Percentiles rank a stretch among this genome's conserved stretches.
phyloP scores from a whole-genome alignment of 2,329 filamentous ascomycete genomes.

The Pseudogymnoascus sp. region DNA sequence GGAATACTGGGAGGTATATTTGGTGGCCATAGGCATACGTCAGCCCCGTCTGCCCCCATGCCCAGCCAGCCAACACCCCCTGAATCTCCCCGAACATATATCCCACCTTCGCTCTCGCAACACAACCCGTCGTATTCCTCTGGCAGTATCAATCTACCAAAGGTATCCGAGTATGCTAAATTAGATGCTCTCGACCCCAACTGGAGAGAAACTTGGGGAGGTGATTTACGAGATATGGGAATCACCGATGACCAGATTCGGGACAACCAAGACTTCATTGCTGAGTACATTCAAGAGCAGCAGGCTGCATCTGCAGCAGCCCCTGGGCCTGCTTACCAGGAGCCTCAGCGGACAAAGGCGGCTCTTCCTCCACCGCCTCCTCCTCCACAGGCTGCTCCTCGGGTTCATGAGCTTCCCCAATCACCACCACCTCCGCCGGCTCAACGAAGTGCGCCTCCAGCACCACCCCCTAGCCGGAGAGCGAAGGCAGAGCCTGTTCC shows the following conservation, averaged over 20 bases:
- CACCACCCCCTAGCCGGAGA: constrained; percentile 53
- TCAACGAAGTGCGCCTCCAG: constrained; percentile 36
- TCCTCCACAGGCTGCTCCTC: constrained; percentile 39
- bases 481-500: constrained; percentile 40
- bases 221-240: constrained; percentile 54
- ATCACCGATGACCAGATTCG: constrained; percentile 59
- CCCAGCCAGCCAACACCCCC: constrained; percentile 36
- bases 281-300: constrained; percentile 54
- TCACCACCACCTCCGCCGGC: constrained; percentile 17
- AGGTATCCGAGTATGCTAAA: constrained; percentile 49
- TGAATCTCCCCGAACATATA: constrained; percentile 43
- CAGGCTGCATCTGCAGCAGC: constrained; percentile 34
- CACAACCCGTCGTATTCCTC: constrained; percentile 27
- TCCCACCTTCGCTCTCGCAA: constrained; percentile 30
- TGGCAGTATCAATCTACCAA: constrained; percentile 40
- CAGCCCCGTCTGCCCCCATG: constrained; percentile 34
- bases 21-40: constrained; percentile 49
- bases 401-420: constrained; percentile 24
- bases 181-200: constrained; percentile 57
- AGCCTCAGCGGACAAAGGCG: constrained; percentile 39
- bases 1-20: constrained; percentile 53
- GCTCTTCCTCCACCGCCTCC: constrained; percentile 49
- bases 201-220: constrained; percentile 59
- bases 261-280: constrained; percentile 61
- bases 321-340: constrained; percentile 29